Evolutionary conservation across 768 basidiomycete species (phyloP).

Genomic region (Leccinum boreale): DNA sequence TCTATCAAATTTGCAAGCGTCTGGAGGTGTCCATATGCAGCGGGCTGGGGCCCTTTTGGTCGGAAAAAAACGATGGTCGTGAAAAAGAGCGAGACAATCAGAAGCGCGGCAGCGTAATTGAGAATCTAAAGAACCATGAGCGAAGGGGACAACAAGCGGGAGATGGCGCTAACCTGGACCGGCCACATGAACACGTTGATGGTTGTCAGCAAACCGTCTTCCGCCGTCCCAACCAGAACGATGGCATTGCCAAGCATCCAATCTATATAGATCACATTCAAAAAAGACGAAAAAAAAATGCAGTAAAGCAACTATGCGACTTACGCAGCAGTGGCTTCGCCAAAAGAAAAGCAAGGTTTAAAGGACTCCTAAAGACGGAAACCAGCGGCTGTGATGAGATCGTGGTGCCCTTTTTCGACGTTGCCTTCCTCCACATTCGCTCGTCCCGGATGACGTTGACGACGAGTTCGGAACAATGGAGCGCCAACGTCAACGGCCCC

Average conservation of each 20-base stretch:
- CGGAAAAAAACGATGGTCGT: conserved; percentile 7
- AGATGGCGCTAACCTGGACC: conserved; percentile 18
- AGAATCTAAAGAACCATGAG: conserved; percentile 19
- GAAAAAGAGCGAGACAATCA: conserved; percentile 21
- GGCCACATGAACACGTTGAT: conserved; percentile 26
- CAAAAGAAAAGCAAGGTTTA: conserved; percentile 14
- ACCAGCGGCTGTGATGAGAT: conserved; percentile 20
- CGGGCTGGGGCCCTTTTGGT: conserved; percentile 28
- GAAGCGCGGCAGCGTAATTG: conserved; percentile 21
- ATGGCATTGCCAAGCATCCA: conserved; percentile 33
- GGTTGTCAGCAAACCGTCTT: conserved; percentile 7
- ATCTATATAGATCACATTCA: conserved; percentile 12
- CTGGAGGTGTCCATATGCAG: conserved; percentile 34
- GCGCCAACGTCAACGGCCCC: conserved; percentile 26
- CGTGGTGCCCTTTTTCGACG: conserved; percentile 11
- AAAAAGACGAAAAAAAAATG: neutral
- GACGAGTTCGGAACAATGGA: conserved; percentile 29
- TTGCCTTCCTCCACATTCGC: conserved; percentile 25
- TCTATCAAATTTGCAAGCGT: conserved; percentile 34
- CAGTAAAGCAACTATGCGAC: neutral
- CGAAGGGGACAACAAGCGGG: neutral
- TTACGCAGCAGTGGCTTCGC: conserved; percentile 28
- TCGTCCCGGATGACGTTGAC: conserved; percentile 30
- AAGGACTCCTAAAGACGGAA: conserved; percentile 15
- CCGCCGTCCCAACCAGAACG: conserved; percentile 14